A percentile compares a stretch with the other conserved stretches of the same genome.
These are phyloP conservation scores for Rhazya stricta DNA, from an alignment of 257 asterid species.

Conservation along the genomic window DNA sequence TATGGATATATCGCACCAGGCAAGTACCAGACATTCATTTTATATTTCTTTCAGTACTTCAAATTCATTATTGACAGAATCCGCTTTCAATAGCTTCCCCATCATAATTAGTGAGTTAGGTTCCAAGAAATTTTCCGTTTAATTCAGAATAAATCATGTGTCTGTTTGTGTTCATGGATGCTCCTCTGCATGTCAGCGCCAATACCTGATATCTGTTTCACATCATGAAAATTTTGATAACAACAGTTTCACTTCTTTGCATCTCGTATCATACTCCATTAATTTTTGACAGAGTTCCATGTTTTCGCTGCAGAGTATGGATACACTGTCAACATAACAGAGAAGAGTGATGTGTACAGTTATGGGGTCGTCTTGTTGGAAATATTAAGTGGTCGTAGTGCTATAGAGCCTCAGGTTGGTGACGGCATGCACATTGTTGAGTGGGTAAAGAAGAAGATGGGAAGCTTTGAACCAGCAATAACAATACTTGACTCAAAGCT, in stretches of 20 bases:
- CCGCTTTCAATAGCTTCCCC: not conserved
- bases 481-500: conserved; percentile 72
- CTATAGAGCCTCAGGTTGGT: conserved; percentile 70
- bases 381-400: conserved; percentile 79
- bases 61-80: not conserved
- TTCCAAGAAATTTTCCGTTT: not conserved
- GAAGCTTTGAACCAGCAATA: conserved; percentile 85
- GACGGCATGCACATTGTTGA: conserved; percentile 88
- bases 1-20: conserved; percentile 97
- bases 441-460: conserved; percentile 97
- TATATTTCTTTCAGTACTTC: not conserved
- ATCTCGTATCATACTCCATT: not conserved
- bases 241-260: not conserved
- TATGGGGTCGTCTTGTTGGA: conserved; percentile 86
- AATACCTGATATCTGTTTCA: too few species aligned
- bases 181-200: too few species aligned
- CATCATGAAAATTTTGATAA: not conserved
- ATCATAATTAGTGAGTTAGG: not conserved
- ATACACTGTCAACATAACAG: conserved; percentile 78
- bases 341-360: conserved; percentile 93
- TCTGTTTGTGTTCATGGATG: not conserved
- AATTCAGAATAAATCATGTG: not conserved
- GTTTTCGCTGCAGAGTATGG: conserved; percentile 62
- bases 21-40: conserved; percentile 26
- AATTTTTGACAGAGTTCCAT: not conserved